Base-by-base conservation (phyloP, 164 flowering plant species). In the Macadamia tetraphylla region DNA sequence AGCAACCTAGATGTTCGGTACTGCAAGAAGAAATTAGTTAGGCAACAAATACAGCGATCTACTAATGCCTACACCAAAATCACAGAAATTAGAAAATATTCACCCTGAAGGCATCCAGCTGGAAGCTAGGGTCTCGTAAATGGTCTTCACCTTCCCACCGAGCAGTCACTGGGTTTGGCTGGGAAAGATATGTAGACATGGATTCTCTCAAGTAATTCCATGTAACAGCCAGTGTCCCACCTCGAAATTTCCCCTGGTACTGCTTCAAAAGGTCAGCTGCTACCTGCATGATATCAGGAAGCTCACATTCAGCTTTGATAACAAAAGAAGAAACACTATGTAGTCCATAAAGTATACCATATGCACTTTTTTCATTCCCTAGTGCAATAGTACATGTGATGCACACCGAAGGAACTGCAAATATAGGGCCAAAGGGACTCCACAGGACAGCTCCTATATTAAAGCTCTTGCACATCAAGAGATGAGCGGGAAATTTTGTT, bases 61-160 rank as follows among this genome's bases (percentile, higher is more conserved):
- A 6, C 60, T 12, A 6, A 0, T 42, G 43, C 40, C 40, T 46
- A 64, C 31, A 32, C 42, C 48, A 5, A 44, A 1, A 73, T 48
- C 35, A 53, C 2, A 67, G 65, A 23, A 60, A 32, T 2, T 14
- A 63, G 42, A 57, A 57, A 43, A 46, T 23, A 77, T 86, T 79
- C 76, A 94, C 98, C 81, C 96, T 81, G 74, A 94, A 94, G 63
- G 98, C 97, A 82, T 94, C 95, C 70, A 94, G 75, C 80, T 94
- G 98, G 77, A 94, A 92, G 29, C 73, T 84, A 35, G 97, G 97
- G 79, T 94, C 86, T 65, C 97, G 77, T 73, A 94, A 73, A 78
- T 94, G 98, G 53, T 88, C 92, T 83, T 71, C 88, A 73, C 98
- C 81, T 86, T 94, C 97, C 96, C 98, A 92, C 46, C 97, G 80